These are phyloP conservation scores for Fusarium albosuccineum DNA, from an alignment of 2,329 filamentous ascomycete species.

Conservation along the genomic window DNA sequence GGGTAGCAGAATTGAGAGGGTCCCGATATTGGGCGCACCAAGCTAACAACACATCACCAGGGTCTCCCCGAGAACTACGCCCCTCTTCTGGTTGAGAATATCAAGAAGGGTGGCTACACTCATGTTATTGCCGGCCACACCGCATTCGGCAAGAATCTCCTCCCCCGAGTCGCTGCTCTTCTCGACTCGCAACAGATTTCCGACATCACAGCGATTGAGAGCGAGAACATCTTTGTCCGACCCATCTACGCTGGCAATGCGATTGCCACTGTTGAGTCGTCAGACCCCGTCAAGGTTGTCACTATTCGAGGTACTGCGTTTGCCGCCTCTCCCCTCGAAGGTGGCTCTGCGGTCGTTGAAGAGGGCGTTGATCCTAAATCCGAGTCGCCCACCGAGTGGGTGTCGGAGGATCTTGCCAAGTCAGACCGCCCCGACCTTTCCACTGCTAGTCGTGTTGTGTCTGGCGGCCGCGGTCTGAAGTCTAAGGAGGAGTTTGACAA, in stretches of 20 bases:
- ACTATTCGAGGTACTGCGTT: constrained; percentile 96
- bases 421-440: constrained; percentile 94
- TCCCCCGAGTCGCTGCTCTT: constrained; percentile 91
- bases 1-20: constrained; percentile 17
- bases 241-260: constrained; percentile 99
- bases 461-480: constrained; percentile 93
- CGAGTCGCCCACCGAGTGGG: constrained; percentile 82
- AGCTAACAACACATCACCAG: constrained; percentile 56
- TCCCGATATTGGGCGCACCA: neutral
- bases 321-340: constrained; percentile 76
- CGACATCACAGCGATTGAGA: constrained; percentile 87
- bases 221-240: constrained; percentile 93
- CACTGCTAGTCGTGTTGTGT: constrained; percentile 91
- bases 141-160: constrained; percentile 94
- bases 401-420: constrained; percentile 92
- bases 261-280: constrained; percentile 93
- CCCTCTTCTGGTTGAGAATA: constrained; percentile 93
- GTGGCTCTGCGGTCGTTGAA: constrained; percentile 81
- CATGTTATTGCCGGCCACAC: constrained; percentile 93
- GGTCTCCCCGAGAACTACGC: constrained; percentile 94
- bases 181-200: constrained; percentile 94
- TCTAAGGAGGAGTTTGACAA: constrained; percentile 98
- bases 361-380: constrained; percentile 87
- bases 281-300: constrained; percentile 86
- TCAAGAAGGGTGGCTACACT: constrained; percentile 94